These are phyloP conservation scores for Oxytropis ochrocephala DNA, from an alignment of 306 rosid species.

Conservation along the genomic window DNA sequence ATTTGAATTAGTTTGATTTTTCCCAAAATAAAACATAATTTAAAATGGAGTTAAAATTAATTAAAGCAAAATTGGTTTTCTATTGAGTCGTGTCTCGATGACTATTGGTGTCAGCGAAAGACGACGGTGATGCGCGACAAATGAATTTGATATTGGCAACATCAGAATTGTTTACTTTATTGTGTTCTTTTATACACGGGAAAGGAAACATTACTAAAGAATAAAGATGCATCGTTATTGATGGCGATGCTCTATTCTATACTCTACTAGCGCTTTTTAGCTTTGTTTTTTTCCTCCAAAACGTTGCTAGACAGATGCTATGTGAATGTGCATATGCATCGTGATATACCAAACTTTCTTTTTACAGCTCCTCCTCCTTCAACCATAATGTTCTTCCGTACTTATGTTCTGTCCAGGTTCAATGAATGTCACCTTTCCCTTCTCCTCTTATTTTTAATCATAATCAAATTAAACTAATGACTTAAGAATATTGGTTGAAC, in stretches of 20 bases:
- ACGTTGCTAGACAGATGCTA: constrained; percentile 18
- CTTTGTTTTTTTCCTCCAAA: constrained; percentile 19
- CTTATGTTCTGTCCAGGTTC: constrained; percentile 43
- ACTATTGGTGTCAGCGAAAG: neutral
- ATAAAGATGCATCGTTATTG: constrained; percentile 13
- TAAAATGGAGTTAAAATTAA: no score
- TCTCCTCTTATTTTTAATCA: neutral
- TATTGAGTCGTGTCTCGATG: no score
- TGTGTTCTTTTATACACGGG: neutral
- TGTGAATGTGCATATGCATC: neutral
- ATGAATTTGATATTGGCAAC: neutral
- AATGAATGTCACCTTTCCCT: constrained; percentile 22
- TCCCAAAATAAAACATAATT: no score
- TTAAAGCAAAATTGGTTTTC: no score
- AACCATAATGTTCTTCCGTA: neutral
- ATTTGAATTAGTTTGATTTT: no score
- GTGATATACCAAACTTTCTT: constrained; percentile 19
- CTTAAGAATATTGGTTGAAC: neutral
- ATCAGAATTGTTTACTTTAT: neutral
- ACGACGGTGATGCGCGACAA: neutral
- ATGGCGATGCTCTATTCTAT: constrained; percentile 10
- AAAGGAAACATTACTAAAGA: constrained; percentile 12
- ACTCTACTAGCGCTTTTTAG: no score
- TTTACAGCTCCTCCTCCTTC: constrained; percentile 12
- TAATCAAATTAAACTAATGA: neutral